Percentiles rank a stretch among this genome's conserved stretches.
phyloP scores from a whole-genome alignment of 1,139 yeast species.

The Geotrichum bryndzae region DNA sequence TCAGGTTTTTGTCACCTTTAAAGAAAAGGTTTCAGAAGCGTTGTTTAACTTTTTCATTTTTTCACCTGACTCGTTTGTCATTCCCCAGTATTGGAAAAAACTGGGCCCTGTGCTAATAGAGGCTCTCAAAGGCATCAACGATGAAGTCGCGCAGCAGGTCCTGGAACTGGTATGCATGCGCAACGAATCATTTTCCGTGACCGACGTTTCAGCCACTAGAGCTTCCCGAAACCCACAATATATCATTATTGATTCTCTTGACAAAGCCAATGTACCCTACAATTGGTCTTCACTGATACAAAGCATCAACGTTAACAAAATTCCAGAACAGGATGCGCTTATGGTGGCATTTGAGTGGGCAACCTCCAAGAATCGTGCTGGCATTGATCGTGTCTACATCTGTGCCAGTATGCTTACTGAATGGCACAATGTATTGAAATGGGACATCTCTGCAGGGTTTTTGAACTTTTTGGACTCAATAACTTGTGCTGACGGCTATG shows the following conservation, averaged over 20 bases:
- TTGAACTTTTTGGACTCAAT: slow-evolving; percentile 30
- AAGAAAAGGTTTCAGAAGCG: slow-evolving; percentile 17
- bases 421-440: slow-evolving; percentile 21
- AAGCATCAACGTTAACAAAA: slow-evolving; percentile 21
- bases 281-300: slow-evolving; percentile 23
- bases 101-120: slow-evolving; percentile 50
- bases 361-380: slow-evolving; percentile 23
- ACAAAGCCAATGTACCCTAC: slow-evolving; percentile 23
- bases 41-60: slow-evolving; percentile 41
- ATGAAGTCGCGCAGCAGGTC: slow-evolving; percentile 28
- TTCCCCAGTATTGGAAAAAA: slow-evolving; percentile 67
- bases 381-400: slow-evolving; percentile 26
- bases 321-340: slow-evolving; percentile 23
- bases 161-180: slow-evolving; percentile 24
- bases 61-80: slow-evolving; percentile 66
- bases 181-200: slow-evolving; percentile 30
- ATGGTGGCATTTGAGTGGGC: slow-evolving; percentile 32
- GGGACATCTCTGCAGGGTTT: slow-evolving; percentile 29
- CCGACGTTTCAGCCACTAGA: slow-evolving; percentile 23
- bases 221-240: slow-evolving; percentile 22
- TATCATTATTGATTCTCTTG: slow-evolving; percentile 23
- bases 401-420: slow-evolving; percentile 23
- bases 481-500: slow-evolving; percentile 21
- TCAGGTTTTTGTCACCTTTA: slow-evolving; percentile 4
- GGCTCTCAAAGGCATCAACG: slow-evolving; percentile 27